Percentiles rank a stretch among this genome's conserved stretches.
Conservation (phyloP, 495 filamentous ascomycete genomes). For the Antarctomyces pellizariae region DNA sequence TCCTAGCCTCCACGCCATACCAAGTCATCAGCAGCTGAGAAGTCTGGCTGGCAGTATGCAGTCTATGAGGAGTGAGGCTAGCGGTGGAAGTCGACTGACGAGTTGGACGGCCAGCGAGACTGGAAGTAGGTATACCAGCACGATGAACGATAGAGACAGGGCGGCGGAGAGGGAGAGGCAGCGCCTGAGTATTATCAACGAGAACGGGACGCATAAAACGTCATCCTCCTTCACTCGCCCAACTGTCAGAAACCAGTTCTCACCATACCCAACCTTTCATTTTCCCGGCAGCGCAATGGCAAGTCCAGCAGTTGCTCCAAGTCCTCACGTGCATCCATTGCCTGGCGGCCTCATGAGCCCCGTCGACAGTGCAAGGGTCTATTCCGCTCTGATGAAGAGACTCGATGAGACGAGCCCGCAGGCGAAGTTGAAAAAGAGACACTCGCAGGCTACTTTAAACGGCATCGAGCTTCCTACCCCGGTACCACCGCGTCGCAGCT, state of each 20-base stretch:
- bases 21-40: slow-evolving; percentile 16
- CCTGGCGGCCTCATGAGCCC: no score
- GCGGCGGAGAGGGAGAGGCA: slow-evolving; percentile 25
- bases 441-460: slow-evolving; percentile 12
- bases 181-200: slow-evolving; percentile 41
- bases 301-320: slow-evolving; percentile 4
- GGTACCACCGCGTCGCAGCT: slow-evolving; percentile 15
- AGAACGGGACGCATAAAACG: slow-evolving; percentile 27
- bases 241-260: slow-evolving; percentile 5
- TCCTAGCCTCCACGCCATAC: slow-evolving; percentile 17
- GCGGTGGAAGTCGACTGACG: slow-evolving; percentile 41
- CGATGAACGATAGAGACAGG: slow-evolving; percentile 17
- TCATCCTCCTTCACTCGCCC: slow-evolving; percentile 17
- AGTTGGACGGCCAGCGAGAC: slow-evolving; percentile 63
- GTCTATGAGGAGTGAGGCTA: slow-evolving; percentile 24
- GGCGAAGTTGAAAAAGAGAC: slow-evolving; percentile 9
- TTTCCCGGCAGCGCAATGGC: slow-evolving; percentile 4
- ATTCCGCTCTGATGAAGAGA: slow-evolving; percentile 49
- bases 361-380: slow-evolving; percentile 42
- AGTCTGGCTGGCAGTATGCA: slow-evolving; percentile 27
- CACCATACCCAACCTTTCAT: slow-evolving; percentile 7
- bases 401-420: slow-evolving; percentile 22
- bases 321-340: no score
- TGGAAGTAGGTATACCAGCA: slow-evolving; percentile 20
- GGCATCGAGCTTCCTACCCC: slow-evolving; percentile 13